These are phyloP conservation scores for Starmera amethionina DNA, from an alignment of 805 yeast genomes.

Conservation along the genomic window DNA sequence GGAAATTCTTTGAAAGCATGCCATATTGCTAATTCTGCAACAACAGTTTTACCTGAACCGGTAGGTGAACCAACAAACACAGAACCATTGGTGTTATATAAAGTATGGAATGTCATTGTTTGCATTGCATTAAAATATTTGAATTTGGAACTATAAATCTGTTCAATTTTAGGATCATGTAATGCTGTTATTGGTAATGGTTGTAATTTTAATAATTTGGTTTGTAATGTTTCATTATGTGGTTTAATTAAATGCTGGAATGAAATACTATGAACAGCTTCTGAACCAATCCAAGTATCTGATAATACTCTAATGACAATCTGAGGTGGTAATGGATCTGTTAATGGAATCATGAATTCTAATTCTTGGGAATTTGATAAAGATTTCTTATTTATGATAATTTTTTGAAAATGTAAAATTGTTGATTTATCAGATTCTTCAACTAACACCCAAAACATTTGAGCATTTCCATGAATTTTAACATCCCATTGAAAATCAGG, in stretches of 20 bases:
- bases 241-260: conserved; percentile 89
- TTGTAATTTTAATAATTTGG: conserved; percentile 67
- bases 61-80: conserved; percentile 97
- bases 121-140: conserved; percentile 96
- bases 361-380: conserved; percentile 51
- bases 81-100: conserved; percentile 70
- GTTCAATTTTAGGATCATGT: conserved; percentile 56
- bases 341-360: conserved; percentile 87
- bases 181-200: conserved; percentile 83
- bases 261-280: conserved; percentile 64
- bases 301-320: conserved; percentile 70
- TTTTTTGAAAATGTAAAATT: conserved; percentile 74
- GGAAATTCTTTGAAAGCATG: conserved; percentile 84
- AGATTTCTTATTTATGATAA: conserved; percentile 54
- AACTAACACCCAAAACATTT: conserved; percentile 86
- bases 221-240: conserved; percentile 74
- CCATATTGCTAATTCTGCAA: conserved; percentile 96
- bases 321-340: conserved; percentile 88
- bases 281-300: conserved; percentile 87
- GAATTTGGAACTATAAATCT: conserved; percentile 58
- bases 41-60: conserved; percentile 96
- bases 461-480: conserved; percentile 70
- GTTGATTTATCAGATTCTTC: conserved; percentile 72
- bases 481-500: conserved; percentile 86
- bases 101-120: conserved; percentile 88